phyloP scores from a whole-genome alignment of 164 flowering plant genomes.

The Pachysandra terminalis region DNA sequence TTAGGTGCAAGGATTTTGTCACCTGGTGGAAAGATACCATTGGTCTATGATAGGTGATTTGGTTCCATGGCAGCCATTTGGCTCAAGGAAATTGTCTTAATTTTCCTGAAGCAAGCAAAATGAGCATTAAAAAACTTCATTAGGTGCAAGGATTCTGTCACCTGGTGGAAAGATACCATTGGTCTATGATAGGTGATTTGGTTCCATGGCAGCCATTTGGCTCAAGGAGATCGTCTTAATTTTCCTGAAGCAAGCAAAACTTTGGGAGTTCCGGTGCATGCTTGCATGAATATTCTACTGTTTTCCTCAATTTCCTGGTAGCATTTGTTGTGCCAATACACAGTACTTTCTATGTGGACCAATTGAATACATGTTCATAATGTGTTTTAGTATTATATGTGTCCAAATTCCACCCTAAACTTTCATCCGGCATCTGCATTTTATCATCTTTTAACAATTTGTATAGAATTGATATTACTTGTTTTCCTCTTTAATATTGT shows the following conservation, averaged over 20 bases:
- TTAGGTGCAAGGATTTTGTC: too few species aligned
- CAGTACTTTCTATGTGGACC: not conserved
- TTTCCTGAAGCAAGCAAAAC: not conserved
- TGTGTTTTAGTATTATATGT: not conserved
- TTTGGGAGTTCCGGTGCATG: not conserved
- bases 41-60: too few species aligned
- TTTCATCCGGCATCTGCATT: not conserved
- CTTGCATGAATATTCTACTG: not conserved
- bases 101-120: not conserved
- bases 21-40: too few species aligned
- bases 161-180: too few species aligned
- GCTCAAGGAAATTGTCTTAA: too few species aligned
- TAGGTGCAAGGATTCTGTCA: too few species aligned
- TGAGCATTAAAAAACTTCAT: too few species aligned
- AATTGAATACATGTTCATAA: not conserved
- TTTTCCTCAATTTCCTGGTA: not conserved
- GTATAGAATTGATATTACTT: slow-evolving; percentile 1
- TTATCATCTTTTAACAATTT: not conserved
- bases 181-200: too few species aligned
- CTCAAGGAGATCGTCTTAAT: too few species aligned
- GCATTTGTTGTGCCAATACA: not conserved
- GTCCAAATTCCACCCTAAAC: not conserved
- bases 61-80: too few species aligned
- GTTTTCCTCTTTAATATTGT: slow-evolving; percentile 24
- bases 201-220: too few species aligned